Base-by-base conservation (phyloP, 306 rosid genomes). In the Cucumis hystrix region DNA sequence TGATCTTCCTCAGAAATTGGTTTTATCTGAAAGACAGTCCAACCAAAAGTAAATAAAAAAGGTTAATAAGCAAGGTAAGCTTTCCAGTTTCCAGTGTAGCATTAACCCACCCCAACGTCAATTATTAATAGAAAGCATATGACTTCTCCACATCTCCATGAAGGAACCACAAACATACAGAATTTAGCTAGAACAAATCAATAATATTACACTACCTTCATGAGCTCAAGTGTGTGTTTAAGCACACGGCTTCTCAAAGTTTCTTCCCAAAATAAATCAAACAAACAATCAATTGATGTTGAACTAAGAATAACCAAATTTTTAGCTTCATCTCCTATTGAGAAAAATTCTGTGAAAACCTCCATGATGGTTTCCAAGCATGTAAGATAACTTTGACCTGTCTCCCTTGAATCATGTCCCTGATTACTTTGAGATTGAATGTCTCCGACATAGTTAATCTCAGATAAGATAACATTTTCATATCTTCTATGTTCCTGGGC, bases 231-330 rank as follows among this genome's bases (percentile, higher is more conserved):
- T 83, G 92, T 90, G 80, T 90, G 89, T 79, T 82, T 79, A 52
- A 89, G 91, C 79, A 89, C 97, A 60, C 79, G 86, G 78, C 83
- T 86, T 80, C 97, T 87, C 86, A 95, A 85, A 86, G 87, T 86
- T 83, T 90, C 92, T 66, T 88, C 93, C 99, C 99, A 95, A 83
- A 92, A 92, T 75, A 95, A 88, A 81, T 95, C 96, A 85, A 95
- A 92, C 83, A 95, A 81, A 78, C 85, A 83, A 80, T 91, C 97
- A 76, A 92, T 82, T 83, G 97, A 86, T 67, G 89, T 52, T 18
- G 86, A 74, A 74, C 84, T 87, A 77, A 80, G 94, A 86, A 95
- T 83, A 80, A 90, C 84, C 87, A 83, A 83, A 76, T 67, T 87
- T 82, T 85, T 71, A n/a, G 89, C 75, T 68, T 95, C 99, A 68